Base-by-base conservation (phyloP, 2,329 filamentous ascomycete species). In the Epichloe amarillans region DNA sequence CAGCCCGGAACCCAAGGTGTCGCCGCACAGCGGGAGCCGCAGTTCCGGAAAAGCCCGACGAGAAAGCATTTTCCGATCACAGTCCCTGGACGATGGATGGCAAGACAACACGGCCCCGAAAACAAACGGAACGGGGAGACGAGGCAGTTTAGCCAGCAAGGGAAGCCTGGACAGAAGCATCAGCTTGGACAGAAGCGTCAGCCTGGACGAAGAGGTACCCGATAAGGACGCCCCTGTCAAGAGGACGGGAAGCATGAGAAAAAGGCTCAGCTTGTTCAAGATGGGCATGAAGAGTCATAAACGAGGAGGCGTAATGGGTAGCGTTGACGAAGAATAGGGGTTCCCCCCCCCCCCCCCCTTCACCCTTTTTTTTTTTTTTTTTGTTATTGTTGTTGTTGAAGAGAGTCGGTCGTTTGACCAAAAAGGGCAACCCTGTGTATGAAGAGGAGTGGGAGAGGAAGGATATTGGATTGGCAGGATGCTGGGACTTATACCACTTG, bases 231-330 rank as follows among this genome's bases (percentile, higher is more conserved):
- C 66, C 38, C 61, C 64, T 10, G 46, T 70, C 38, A 63, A 66
- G 51, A 74, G 74, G 60, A 77, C 77, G 49, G 79, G 77, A 37
- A 84, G 82, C 52, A 78, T 94, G 57, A 81, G 83, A 68, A 91
- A 88, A 70, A 72, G 88, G 61, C 73, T 94, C 57, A 93, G 86
- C 64, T 72, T 89, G 60, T 72, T 94, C 61, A 86, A 84, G 64
- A 74, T 89, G 47, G 83, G 84, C 33, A 83, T 82, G 64, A 88
- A 86, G 69, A 71, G 71, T 44, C 80, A 76, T 61, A 83, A 80
- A 64, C 69, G 65, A 46, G 72, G 65, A 54, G 72, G 66, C 30
- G 61, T 68, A 53, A 79, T 79, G 76, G 71, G 70, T 49, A 75
- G 74, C 56, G 62, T 80, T 54, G 71, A 77, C 50, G 77, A 80